Base-by-base conservation (phyloP, 192 early-diverging fungal species). In the Anaeromyces robustus region DNA sequence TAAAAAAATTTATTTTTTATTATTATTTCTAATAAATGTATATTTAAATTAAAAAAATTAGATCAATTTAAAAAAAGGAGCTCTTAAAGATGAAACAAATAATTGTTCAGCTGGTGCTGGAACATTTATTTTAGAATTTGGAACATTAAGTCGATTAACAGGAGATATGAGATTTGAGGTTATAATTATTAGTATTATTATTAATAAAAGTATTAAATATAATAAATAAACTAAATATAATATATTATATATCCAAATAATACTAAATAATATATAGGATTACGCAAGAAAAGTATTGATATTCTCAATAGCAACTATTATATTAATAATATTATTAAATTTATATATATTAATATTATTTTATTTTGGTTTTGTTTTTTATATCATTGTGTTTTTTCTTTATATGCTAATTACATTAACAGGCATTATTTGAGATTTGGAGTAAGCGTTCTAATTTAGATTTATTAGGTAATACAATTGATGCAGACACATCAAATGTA, bases 41-140 rank as follows among this genome's bases (percentile, higher is more conserved):
- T n/a, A n/a, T n/a, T n/a, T n/a, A n/a, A n/a, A n/a, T n/a, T n/a
- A n/a, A n/a, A n/a, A n/a, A n/a, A n/a, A n/a, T n/a, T n/a, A n/a
- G 84, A 86, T 93, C 28, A 95, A 95, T 84, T 84, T 98, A 39
- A 89, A 88, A 79, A 85, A 86, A 30, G 96, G 97, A 0, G 92
- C 95, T 4, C 81, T 89, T 3, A 77, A 80, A 29, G 84, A 87
- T 11, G 95, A 96, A 90, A 90, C 77, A 96, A 95, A 12, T 86
- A 83, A 77, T 9, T 96, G 94, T 84, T 86, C 93, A 0, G 95
- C 96, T 28, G 95, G 96, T 17, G 94, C 93, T 29, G 97, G 96
- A 5, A 96, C 95, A 59, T 86, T 98, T 77, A 81, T 97, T 30
- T 86, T 99, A 14, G 97, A 99, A 81, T 98, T 97, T 90, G 96